Conservation (phyloP, 2,329 filamentous ascomycete genomes). For the Aspergillus chevalieri region DNA sequence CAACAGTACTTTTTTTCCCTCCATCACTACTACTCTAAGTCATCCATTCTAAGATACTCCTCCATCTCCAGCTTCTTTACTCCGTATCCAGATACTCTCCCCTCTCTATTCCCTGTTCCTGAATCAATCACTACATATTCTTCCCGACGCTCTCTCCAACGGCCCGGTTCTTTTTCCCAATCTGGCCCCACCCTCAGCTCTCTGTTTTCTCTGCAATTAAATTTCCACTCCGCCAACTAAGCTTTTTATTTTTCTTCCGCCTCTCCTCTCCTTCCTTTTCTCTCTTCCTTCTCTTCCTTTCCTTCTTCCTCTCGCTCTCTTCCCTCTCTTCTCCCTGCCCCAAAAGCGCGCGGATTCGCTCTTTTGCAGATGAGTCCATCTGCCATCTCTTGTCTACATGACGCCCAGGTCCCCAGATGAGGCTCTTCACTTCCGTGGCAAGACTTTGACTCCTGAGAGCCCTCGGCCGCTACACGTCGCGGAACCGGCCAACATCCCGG, state of each 20-base stretch:
- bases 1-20: too few species aligned
- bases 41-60: too few species aligned
- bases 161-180: conserved; percentile 21
- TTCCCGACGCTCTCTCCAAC: neutral
- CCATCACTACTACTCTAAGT: too few species aligned
- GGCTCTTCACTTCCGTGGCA: conserved; percentile 55
- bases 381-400: conserved; percentile 44
- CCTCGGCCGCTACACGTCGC: conserved; percentile 64
- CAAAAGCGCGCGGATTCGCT: conserved; percentile 1
- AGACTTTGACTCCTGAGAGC: conserved; percentile 63
- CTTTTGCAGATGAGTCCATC: conserved; percentile 36
- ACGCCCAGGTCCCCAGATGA: conserved; percentile 46
- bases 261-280: neutral
- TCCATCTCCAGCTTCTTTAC: too few species aligned
- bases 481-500: conserved; percentile 62
- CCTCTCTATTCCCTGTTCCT: too few species aligned
- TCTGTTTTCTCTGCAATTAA: conserved; percentile 5
- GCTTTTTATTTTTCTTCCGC: neutral
- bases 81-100: too few species aligned
- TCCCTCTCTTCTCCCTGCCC: conserved; percentile 2
- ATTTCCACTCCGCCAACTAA: neutral
- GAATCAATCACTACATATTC: too few species aligned
- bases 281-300: conserved; percentile 3
- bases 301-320: neutral
- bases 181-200: conserved; percentile 35